Evolutionary conservation across 1,139 yeast species (phyloP).

Genomic region (Pichia kudriavzevii): DNA sequence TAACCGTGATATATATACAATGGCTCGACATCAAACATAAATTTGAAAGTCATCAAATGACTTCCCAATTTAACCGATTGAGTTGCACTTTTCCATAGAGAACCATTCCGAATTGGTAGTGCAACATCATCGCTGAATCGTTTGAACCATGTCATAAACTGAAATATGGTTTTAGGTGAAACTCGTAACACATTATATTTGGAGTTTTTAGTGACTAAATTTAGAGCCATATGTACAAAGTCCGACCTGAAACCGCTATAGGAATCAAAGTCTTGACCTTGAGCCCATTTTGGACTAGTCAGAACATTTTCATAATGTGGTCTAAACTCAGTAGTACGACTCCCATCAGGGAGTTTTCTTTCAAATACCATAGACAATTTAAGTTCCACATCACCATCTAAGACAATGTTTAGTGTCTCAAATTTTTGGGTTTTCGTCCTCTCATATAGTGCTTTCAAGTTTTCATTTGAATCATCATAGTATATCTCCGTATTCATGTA

Average conservation of each 20-base stretch:
- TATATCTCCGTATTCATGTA: conserved; percentile 16
- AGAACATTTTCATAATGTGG: conserved; percentile 70
- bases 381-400: conserved; percentile 56
- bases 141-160: conserved; percentile 79
- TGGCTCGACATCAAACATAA: conserved; percentile 68
- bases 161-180: conserved; percentile 58
- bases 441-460: conserved; percentile 5
- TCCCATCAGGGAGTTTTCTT: conserved; percentile 32
- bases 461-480: conserved; percentile 10
- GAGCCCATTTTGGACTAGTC: conserved; percentile 54
- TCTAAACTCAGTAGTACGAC: conserved; percentile 44
- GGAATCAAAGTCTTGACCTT: conserved; percentile 55
- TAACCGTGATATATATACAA: conserved; percentile 66
- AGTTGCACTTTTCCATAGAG: conserved; percentile 36
- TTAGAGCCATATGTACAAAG: conserved; percentile 68
- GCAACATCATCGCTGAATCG: conserved; percentile 62
- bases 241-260: conserved; percentile 73
- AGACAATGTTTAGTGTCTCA: conserved; percentile 48
- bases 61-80: conserved; percentile 53
- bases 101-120: conserved; percentile 70
- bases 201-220: conserved; percentile 21
- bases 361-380: conserved; percentile 55
- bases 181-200: conserved; percentile 57
- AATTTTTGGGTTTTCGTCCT: conserved; percentile 21
- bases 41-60: conserved; percentile 72